Evolutionary conservation across 2,329 filamentous ascomycete species (phyloP), one percentile per base, ranked within the genome.

Genomic region (Macroventuria anomochaeta): DNA sequence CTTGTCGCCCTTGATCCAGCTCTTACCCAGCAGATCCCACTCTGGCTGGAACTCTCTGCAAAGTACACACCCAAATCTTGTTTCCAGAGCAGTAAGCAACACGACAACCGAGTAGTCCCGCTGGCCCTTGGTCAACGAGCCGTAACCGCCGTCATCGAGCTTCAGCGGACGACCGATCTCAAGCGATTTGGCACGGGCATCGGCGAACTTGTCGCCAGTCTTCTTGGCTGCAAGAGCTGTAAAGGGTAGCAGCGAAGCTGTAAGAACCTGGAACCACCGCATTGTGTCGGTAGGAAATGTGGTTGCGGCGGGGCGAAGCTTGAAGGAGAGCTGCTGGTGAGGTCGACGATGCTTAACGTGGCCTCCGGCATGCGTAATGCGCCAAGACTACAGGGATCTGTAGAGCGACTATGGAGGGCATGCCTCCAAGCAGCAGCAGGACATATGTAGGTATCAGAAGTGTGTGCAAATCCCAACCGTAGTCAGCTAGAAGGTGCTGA

Each of bases 1-100:
- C 79, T 88, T 91, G 75, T 96, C 90, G 7, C 90, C 92, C 74
- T 89, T 91, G 58, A 82, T 82, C 95, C 95, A 99, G 77, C 90
- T 95, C 75, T 86, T 90, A 47, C 85, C 85, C 48, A 99, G 78
- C 47, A 97, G 76, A 49, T 96, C 90, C 89, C 92, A 99, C 77
- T 99, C 95, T 1, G 93, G 89, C 74, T 96, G 90, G 75, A 99
- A 96, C 46, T 96, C 91, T 46, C 86, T 84, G 76, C 95, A 99
- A 41, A 97, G 81, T 62, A 87, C 81, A 74, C 95, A 99, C 55
- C 89, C 90, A 72, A 90, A 97, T 53, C 91, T 85, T 26, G 86
- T 70, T 62, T 96, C 93, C 68, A 93, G 78, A 31, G 95, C 95
- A 1, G 95, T 99, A 61, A 99, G 80, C 12, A 99, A 84, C 3